Evolutionary conservation across 805 yeast genomes (phyloP).

Genomic region (Pichia insulana): DNA sequence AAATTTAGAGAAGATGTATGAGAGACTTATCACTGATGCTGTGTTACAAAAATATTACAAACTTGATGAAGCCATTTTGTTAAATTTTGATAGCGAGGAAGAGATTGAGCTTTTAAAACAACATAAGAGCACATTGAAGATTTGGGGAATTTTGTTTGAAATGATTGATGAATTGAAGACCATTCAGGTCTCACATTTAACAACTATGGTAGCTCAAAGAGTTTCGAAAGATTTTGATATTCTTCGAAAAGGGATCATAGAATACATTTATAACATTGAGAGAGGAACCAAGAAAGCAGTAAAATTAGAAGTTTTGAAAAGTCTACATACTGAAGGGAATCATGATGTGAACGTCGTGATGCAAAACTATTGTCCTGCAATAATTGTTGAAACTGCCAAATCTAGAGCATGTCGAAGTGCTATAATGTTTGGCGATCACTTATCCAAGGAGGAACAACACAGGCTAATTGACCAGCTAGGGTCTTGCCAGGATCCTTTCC

Average conservation of each 20-base stretch:
- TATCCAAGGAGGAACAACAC: conserved; percentile 37
- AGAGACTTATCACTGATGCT: conserved; percentile 26
- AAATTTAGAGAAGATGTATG: conserved; percentile 43
- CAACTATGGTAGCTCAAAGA: conserved; percentile 30
- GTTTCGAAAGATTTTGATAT: conserved; percentile 13
- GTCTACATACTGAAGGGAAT: no score
- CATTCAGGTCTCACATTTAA: conserved; percentile 33
- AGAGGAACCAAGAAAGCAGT: not conserved
- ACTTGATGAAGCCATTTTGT: conserved; percentile 10
- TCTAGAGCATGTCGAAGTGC: conserved; percentile 63
- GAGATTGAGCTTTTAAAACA: conserved; percentile 29
- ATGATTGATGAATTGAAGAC: not conserved
- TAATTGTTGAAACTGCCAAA: conserved; percentile 42
- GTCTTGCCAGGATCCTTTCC: conserved; percentile 53
- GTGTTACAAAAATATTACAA: not conserved
- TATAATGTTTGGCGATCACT: conserved; percentile 57
- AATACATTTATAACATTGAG: conserved; percentile 25
- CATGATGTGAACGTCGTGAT: conserved; percentile 5
- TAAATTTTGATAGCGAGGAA: conserved; percentile 18
- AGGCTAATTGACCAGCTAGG: conserved; percentile 34
- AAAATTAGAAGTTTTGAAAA: not conserved
- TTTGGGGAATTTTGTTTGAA: conserved; percentile 37
- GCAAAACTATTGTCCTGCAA: conserved; percentile 39
- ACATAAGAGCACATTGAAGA: conserved; percentile 23
- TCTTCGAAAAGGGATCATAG: conserved; percentile 28